Percentiles rank a stretch among this genome's conserved stretches.
phyloP scores from a whole-genome alignment of 1,284 basidiomycete genomes.

The Apiotrichum gamsii region DNA sequence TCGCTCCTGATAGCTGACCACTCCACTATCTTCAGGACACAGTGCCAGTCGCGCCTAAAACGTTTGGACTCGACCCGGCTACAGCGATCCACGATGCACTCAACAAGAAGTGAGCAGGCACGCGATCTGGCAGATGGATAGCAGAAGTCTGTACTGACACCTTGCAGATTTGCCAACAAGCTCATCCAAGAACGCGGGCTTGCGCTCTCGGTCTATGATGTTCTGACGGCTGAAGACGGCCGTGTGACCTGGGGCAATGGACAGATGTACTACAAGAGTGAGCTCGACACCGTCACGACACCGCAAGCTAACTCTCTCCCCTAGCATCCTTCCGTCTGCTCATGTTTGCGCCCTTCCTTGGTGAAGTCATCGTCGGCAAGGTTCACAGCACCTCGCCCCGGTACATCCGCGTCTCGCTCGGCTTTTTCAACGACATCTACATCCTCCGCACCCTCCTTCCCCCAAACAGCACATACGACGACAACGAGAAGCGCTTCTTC shows the following conservation, averaged over 20 bases:
- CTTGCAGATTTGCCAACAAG: constrained; percentile 82
- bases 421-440: constrained; percentile 93
- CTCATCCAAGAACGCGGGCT: constrained; percentile 88
- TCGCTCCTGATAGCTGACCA: no score
- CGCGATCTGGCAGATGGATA: background rate
- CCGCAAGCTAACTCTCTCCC: no score
- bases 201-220: constrained; percentile 81
- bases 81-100: constrained; percentile 43
- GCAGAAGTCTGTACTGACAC: no score
- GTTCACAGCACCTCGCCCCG: constrained; percentile 77
- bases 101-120: constrained; percentile 41
- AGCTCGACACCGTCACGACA: constrained; percentile 1
- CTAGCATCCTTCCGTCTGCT: constrained; percentile 88
- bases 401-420: constrained; percentile 77
- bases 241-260: constrained; percentile 93
- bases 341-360: constrained; percentile 83
- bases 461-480: constrained; percentile 47
- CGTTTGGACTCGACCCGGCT: constrained; percentile 39
- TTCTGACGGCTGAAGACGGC: constrained; percentile 79
- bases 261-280: constrained; percentile 87
- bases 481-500: constrained; percentile 65
- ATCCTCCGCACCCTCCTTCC: constrained; percentile 61
- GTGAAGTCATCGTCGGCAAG: constrained; percentile 83
- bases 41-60: constrained; percentile 44
- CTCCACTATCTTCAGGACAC: constrained; percentile 37